Conservation (phyloP, 495 filamentous ascomycete genomes). For the Monascus purpureus region DNA sequence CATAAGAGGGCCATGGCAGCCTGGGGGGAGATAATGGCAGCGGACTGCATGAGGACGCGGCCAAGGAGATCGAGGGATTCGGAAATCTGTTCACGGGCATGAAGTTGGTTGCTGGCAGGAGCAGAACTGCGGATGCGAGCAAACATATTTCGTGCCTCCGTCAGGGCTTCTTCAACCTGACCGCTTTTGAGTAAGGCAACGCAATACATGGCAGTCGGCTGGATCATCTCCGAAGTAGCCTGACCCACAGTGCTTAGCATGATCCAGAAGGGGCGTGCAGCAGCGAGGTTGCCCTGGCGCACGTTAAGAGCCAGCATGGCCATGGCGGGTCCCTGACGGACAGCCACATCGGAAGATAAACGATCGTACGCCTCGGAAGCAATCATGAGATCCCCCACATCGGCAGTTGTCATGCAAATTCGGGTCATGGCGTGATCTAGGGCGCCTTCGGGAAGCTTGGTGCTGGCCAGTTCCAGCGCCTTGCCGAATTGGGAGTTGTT, state of each 20-base stretch:
- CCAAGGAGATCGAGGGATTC: constrained; percentile 72
- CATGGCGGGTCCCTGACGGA: constrained; percentile 52
- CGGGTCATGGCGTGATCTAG: constrained; percentile 40
- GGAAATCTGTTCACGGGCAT: constrained; percentile 62
- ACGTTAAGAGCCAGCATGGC: constrained; percentile 76
- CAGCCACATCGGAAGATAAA: constrained; percentile 32
- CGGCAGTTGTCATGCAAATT: constrained; percentile 59
- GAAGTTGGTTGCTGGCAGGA: constrained; percentile 9
- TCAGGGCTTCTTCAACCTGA: constrained; percentile 59
- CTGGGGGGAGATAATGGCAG: constrained; percentile 33
- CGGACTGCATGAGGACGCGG: constrained; percentile 34
- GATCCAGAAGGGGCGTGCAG: constrained; percentile 63
- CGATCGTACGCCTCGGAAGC: constrained; percentile 54
- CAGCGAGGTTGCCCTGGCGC: constrained; percentile 61
- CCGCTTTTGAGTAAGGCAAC: constrained; percentile 70
- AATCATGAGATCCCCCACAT: constrained; percentile 55
- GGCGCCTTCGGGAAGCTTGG: constrained; percentile 30
- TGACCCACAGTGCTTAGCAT: constrained; percentile 47
- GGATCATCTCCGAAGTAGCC: constrained; percentile 55
- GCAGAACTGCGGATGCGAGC: constrained; percentile 51
- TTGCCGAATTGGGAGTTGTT: constrained; percentile 47
- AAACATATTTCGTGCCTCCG: constrained; percentile 71
- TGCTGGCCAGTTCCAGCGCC: constrained; percentile 51
- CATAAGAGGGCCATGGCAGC: constrained; percentile 47
- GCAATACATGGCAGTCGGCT: constrained; percentile 75